phyloP scores from a whole-genome alignment of 352 stramenopile species.

The Pythium apleroticum region DNA sequence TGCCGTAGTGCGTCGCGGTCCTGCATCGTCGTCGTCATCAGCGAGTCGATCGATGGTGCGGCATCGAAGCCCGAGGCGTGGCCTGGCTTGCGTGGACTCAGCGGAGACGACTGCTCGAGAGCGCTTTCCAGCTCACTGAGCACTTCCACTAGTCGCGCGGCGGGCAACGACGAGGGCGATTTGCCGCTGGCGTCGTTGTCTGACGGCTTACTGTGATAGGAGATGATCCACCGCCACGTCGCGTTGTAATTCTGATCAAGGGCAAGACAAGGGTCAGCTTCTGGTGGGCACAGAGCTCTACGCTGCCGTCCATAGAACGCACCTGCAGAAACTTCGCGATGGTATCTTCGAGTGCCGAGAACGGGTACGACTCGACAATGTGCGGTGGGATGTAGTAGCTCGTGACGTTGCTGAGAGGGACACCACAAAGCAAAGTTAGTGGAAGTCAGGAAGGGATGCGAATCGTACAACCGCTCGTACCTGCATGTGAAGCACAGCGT shows the following conservation, averaged over 20 bases:
- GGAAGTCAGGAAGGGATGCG: no score
- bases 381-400: slow-evolving; percentile 85
- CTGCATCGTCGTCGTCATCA: slow-evolving; percentile 5
- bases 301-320: not conserved
- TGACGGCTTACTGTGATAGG: slow-evolving; percentile 49
- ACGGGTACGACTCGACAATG: slow-evolving; percentile 80
- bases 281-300: not conserved
- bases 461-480: no score
- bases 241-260: slow-evolving; percentile 65
- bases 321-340: slow-evolving; percentile 89
- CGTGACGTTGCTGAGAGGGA: slow-evolving; percentile 46
- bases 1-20: slow-evolving; percentile 54
- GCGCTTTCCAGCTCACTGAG: slow-evolving; percentile 61
- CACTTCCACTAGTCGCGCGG: slow-evolving; percentile 47
- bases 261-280: not conserved
- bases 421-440: not conserved
- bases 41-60: not conserved
- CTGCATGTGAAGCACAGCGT: slow-evolving; percentile 86
- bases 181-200: slow-evolving; percentile 31
- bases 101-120: slow-evolving; percentile 61
- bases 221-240: slow-evolving; percentile 75
- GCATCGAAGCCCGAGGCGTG: slow-evolving; percentile 13
- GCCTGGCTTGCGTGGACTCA: slow-evolving; percentile 58
- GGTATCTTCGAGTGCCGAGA: slow-evolving; percentile 84
- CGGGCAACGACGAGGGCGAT: slow-evolving; percentile 22